Conservation (phyloP, 1,139 yeast genomes). For the Zygotorulaspora mrakii region DNA sequence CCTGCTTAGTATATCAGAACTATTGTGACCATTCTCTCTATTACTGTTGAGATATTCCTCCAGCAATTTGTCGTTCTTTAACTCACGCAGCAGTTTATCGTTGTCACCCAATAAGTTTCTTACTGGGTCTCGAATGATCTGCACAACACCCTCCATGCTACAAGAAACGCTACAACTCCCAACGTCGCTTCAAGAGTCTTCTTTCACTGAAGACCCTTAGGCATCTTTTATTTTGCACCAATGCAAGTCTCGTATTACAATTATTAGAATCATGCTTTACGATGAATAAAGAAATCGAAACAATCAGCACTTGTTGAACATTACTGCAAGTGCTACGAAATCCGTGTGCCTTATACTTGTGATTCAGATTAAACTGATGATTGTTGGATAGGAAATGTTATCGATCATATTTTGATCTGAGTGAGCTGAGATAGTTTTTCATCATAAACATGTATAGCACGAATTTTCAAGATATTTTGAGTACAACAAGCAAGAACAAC, state of each 20-base stretch:
- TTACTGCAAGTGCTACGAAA: neutral
- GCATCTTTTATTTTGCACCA: too few relatives aligned
- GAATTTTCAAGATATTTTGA: too few relatives aligned
- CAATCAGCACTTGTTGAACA: too few relatives aligned
- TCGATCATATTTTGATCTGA: constrained; percentile 38
- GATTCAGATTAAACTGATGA: constrained; percentile 33
- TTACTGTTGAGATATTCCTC: constrained; percentile 2
- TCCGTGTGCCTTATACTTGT: constrained; percentile 4
- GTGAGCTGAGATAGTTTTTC: constrained; percentile 40
- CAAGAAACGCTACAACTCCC: too few relatives aligned
- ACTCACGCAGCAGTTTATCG: constrained; percentile 10
- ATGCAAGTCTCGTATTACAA: neutral
- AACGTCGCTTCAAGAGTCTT: too few relatives aligned
- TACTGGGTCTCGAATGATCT: neutral
- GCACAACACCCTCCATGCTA: constrained; percentile 3
- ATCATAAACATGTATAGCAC: constrained; percentile 29
- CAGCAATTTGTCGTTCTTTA: constrained; percentile 26
- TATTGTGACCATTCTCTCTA: neutral
- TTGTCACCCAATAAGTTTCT: constrained; percentile 5
- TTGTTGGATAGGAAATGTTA: constrained; percentile 37
- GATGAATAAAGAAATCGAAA: too few relatives aligned
- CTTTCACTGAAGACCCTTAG: too few relatives aligned
- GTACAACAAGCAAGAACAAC: too few relatives aligned
- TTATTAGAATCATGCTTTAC: neutral
- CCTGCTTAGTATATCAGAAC: constrained; percentile 16